These are phyloP conservation scores for Aspergillus transmontanensis DNA, from an alignment of 2,329 filamentous ascomycete genomes.

Conservation along the genomic window DNA sequence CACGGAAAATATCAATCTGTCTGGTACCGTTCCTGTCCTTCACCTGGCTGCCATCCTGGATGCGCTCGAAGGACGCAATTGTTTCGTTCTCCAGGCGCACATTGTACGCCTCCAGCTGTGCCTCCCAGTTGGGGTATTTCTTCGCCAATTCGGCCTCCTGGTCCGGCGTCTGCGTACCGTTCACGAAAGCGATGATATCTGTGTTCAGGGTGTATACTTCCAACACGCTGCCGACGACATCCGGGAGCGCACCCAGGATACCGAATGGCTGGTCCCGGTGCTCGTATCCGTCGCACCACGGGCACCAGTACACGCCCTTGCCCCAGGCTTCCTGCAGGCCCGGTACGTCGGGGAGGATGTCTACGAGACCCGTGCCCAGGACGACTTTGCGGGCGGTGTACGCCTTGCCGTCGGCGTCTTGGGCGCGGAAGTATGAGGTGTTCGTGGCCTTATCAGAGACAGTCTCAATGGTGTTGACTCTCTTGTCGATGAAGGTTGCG, in stretches of 20 bases:
- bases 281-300: conserved; percentile 67
- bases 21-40: conserved; percentile 30
- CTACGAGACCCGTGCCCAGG: conserved; percentile 60
- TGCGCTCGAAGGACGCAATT: conserved; percentile 52
- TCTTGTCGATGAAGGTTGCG: conserved; percentile 55
- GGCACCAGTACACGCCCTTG: conserved; percentile 64
- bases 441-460: conserved; percentile 28
- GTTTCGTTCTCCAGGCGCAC: conserved; percentile 60
- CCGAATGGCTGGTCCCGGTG: conserved; percentile 62
- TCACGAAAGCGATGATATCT: conserved; percentile 61
- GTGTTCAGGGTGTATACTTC: conserved; percentile 59
- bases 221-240: conserved; percentile 50
- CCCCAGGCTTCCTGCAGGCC: conserved; percentile 60
- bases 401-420: conserved; percentile 34
- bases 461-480: conserved; percentile 45
- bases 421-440: conserved; percentile 52
- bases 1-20: conserved; percentile 59
- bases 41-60: conserved; percentile 37
- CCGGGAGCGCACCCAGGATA: conserved; percentile 51
- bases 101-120: conserved; percentile 54
- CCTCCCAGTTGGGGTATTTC: conserved; percentile 51
- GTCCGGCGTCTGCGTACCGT: conserved; percentile 58
- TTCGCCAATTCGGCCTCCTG: conserved; percentile 43
- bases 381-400: conserved; percentile 58
- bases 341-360: conserved; percentile 58